Percentiles rank a stretch among this genome's conserved stretches.
These are phyloP conservation scores for Crithidia mellificae DNA, from an alignment of 208 protist genomes.

Conservation along the genomic window DNA sequence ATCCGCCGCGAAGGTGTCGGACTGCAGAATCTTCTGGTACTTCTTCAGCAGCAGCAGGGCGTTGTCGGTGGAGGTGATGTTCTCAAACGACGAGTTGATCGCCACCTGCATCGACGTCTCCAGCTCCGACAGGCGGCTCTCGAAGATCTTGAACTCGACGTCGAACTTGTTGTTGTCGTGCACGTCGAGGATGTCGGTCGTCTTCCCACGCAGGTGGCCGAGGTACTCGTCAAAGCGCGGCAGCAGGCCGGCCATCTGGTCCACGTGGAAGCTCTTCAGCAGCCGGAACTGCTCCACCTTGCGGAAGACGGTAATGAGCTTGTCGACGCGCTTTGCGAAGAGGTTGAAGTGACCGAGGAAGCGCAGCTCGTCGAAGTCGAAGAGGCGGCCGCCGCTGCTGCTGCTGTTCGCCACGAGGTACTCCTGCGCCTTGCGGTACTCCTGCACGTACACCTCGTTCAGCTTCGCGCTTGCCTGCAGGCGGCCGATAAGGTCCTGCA, in stretches of 20 bases:
- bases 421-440: constrained; percentile 92
- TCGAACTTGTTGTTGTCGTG: constrained; percentile 95
- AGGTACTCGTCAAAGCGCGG: constrained; percentile 93
- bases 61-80: constrained; percentile 94
- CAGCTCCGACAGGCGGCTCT: constrained; percentile 91
- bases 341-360: constrained; percentile 98
- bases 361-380: constrained; percentile 94
- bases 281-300: constrained; percentile 96
- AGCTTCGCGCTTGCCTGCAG: constrained; percentile 91
- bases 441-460: constrained; percentile 93
- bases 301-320: constrained; percentile 96
- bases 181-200: constrained; percentile 95
- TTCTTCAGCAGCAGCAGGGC: constrained; percentile 92
- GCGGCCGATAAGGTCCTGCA: constrained; percentile 76
- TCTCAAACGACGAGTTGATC: constrained; percentile 96
- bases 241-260: constrained; percentile 94
- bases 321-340: constrained; percentile 96
- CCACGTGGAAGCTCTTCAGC: constrained; percentile 92
- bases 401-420: constrained; percentile 71
- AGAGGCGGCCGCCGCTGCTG: constrained; percentile 63
- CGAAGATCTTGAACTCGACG: constrained; percentile 96
- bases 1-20: constrained; percentile 91
- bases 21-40: constrained; percentile 93
- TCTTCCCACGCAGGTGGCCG: constrained; percentile 90
- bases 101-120: constrained; percentile 95